Evolutionary conservation across 768 basidiomycete species (phyloP).

Genomic region (Amanita pseudoporphyria): DNA sequence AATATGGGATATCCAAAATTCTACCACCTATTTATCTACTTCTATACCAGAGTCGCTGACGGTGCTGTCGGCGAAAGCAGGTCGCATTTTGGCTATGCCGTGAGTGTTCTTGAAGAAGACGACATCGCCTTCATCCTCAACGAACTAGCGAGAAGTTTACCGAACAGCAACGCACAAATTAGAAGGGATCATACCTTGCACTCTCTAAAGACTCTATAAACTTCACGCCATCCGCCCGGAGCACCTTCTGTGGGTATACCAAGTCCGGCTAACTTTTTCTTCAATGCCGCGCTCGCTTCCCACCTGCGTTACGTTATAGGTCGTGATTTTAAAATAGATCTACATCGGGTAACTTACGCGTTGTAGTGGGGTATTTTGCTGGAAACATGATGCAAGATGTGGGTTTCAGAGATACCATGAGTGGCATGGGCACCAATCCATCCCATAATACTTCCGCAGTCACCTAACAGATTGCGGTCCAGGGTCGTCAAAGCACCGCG

Average conservation of each 20-base stretch:
- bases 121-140: constrained; percentile 90
- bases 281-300: constrained; percentile 85
- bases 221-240: constrained; percentile 71
- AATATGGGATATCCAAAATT: neutral
- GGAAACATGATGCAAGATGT: constrained; percentile 84
- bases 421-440: constrained; percentile 83
- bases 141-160: constrained; percentile 40
- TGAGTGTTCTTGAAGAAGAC: constrained; percentile 85
- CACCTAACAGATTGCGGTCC: constrained; percentile 74
- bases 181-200: constrained; percentile 50
- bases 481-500: constrained; percentile 91
- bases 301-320: constrained; percentile 35
- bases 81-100: constrained; percentile 66
- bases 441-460: constrained; percentile 68
- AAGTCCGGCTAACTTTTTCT: constrained; percentile 57
- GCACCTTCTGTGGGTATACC: constrained; percentile 58
- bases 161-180: neutral
- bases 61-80: constrained; percentile 52
- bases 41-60: constrained; percentile 48
- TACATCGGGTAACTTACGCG: constrained; percentile 38
- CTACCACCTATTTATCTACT: constrained; percentile 31
- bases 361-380: constrained; percentile 97
- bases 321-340: neutral
- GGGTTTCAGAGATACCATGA: constrained; percentile 91
- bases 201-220: constrained; percentile 65